These are phyloP conservation scores for Pythium volutum DNA, from an alignment of 352 stramenopile species.

Conservation along the genomic window DNA sequence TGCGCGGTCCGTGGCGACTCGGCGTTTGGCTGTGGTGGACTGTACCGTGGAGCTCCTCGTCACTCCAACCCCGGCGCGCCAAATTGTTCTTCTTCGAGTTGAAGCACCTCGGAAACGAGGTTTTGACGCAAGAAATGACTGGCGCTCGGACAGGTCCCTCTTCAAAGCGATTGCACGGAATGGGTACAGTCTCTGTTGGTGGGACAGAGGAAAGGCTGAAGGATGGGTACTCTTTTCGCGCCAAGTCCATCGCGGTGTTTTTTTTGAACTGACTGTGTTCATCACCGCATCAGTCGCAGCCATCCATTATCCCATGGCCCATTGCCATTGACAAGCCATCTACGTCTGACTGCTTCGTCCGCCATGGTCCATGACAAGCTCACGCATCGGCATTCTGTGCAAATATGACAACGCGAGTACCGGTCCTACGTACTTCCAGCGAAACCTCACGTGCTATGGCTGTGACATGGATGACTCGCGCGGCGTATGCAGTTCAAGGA, in stretches of 20 bases:
- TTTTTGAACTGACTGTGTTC: neutral
- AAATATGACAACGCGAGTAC: too few relatives aligned
- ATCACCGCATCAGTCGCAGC: neutral
- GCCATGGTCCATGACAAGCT: too few relatives aligned
- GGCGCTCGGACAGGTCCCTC: slow-evolving; percentile 17
- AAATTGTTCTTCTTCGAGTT: slow-evolving; percentile 16
- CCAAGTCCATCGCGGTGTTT: neutral
- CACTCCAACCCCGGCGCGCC: slow-evolving; percentile 18
- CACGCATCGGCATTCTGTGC: too few relatives aligned
- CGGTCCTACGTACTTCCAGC: too few relatives aligned
- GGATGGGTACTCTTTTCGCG: slow-evolving; percentile 20
- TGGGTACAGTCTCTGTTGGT: slow-evolving; percentile 12
- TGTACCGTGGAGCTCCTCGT: slow-evolving; percentile 7
- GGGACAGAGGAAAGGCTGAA: too few relatives aligned
- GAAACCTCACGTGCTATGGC: too few relatives aligned
- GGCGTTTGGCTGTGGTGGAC: too few relatives aligned
- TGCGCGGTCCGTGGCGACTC: slow-evolving; percentile 6
- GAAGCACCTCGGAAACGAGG: slow-evolving; percentile 24
- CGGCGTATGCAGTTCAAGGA: too few relatives aligned
- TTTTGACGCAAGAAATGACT: slow-evolving; percentile 28
- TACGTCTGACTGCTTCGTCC: too few relatives aligned
- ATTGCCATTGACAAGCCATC: too few relatives aligned
- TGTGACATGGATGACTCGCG: too few relatives aligned
- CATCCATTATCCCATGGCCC: neutral
- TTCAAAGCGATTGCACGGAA: slow-evolving; percentile 16